Conservation (phyloP, 768 basidiomycete species). For the Russula sp. region DNA sequence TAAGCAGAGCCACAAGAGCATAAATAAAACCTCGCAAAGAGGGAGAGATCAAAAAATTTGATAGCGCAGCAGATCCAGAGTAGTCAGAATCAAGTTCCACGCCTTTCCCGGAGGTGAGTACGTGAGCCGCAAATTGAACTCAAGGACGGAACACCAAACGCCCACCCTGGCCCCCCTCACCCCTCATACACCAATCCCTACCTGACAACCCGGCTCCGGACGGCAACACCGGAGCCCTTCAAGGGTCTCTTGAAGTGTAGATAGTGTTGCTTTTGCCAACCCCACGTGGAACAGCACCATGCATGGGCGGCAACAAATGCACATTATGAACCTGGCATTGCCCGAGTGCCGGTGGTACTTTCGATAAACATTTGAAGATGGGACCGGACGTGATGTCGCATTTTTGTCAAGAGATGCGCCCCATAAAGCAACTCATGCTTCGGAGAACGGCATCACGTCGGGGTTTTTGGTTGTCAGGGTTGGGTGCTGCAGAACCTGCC, state of each 20-base stretch:
- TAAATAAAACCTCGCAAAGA: constrained; percentile 27
- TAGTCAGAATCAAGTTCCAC: constrained; percentile 66
- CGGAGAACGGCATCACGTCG: neutral
- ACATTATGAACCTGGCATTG: neutral
- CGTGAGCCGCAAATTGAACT: constrained; percentile 64
- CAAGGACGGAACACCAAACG: constrained; percentile 36
- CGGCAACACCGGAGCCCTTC: neutral
- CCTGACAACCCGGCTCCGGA: neutral
- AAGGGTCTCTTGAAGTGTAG: neutral
- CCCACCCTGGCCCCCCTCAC: constrained; percentile 14
- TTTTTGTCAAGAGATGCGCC: neutral
- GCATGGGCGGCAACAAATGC: neutral
- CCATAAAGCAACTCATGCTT: neutral
- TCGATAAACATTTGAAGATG: neutral
- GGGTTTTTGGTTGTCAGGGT: neutral
- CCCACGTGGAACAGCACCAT: neutral
- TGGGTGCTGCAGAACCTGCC: constrained; percentile 11
- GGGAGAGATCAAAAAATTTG: constrained; percentile 29
- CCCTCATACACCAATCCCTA: constrained; percentile 21
- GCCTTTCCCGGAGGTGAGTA: constrained; percentile 14
- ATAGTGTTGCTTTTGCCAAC: neutral
- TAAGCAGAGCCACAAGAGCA: too few relatives aligned
- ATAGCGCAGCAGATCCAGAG: constrained; percentile 48
- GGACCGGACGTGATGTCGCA: neutral
- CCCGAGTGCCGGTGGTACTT: neutral